A percentile compares a stretch with the other conserved stretches of the same genome.
Evolutionary conservation across 306 rosid genomes (phyloP).

Genomic region (Acacia crassicarpa): DNA sequence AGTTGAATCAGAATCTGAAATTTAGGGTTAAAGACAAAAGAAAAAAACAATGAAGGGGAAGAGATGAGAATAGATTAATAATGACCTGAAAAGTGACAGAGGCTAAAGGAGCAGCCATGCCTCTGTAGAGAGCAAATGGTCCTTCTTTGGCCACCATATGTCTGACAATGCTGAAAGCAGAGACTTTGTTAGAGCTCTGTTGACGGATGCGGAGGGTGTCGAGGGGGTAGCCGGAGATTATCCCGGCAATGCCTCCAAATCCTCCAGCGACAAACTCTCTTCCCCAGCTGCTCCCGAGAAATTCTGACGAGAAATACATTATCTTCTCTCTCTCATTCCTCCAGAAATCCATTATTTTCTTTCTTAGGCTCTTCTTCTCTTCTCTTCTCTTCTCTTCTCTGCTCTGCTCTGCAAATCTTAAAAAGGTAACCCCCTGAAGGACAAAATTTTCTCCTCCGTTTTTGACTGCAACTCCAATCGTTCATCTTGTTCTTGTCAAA

Average conservation of each 20-base stretch:
- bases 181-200: slow-evolving; percentile 52
- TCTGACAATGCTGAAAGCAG: slow-evolving; percentile 58
- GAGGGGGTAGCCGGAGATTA: slow-evolving; percentile 79
- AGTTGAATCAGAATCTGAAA: background rate
- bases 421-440: background rate
- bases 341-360: background rate
- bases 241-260: slow-evolving; percentile 82
- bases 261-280: slow-evolving; percentile 94
- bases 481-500: background rate
- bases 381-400: background rate
- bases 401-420: background rate
- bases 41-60: background rate
- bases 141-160: slow-evolving; percentile 60
- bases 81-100: slow-evolving; percentile 85
- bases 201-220: slow-evolving; percentile 73
- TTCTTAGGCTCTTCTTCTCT: too few species aligned
- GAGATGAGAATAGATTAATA: background rate
- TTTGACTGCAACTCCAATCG: background rate
- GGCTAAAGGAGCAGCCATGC: slow-evolving; percentile 86
- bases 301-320: slow-evolving; percentile 84
- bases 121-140: slow-evolving; percentile 69
- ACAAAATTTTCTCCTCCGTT: background rate
- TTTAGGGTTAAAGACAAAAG: background rate
- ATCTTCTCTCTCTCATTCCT: slow-evolving; percentile 38
- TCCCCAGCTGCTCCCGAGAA: slow-evolving; percentile 76